Evolutionary conservation across 2,329 filamentous ascomycete genomes (phyloP), one percentile per base, ranked within the genome.

Genomic region (Cucurbitaria berberidis): DNA sequence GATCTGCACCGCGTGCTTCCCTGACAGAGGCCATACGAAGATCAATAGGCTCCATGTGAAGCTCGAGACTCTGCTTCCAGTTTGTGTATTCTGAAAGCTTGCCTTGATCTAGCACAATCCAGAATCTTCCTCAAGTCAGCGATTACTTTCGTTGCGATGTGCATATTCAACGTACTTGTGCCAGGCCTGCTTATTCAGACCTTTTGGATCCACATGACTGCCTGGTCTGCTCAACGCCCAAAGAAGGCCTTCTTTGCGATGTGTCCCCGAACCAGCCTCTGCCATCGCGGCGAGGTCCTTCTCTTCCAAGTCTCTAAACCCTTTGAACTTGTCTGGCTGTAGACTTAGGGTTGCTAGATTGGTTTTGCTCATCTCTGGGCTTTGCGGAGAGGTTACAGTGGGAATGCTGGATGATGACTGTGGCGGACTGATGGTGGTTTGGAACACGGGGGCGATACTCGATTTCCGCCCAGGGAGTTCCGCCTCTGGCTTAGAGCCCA

Each of bases 51-150:
- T 98, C 95, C 86, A 96, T 98, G 73, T 99, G 96, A 22, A 98
- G 81, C 75, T 99, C 95, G 21, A 99, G 84, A 73, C 87, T 93
- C 73, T 99, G 91, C 77, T 99, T 99, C 95, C 95, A 99, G 74
- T 99, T 98, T 73, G 93, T 96, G 76, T 99, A 99, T 72, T 99
- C 95, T 1, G 93, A 97, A 15, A 99, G 82, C 73, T 95, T 96
- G 21, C 95, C 95, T 75, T 96, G 93, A 72, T 98, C 96, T 39
- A 99, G 82, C 2, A 99, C 95, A 60, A 99, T 96, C 95, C 95
- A 99, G 77, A 98, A 99, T 71, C 92, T 96, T 65, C 22, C 16
- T 18, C 39, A 34, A 15, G 51, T 79, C 63, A 80, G 64, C 47
- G 42, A 27, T 35, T 19, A 9, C 18, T 29, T 16, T 21, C 29